These are phyloP conservation scores for Medicago ruthenica DNA, from an alignment of 306 rosid species.

Conservation along the genomic window DNA sequence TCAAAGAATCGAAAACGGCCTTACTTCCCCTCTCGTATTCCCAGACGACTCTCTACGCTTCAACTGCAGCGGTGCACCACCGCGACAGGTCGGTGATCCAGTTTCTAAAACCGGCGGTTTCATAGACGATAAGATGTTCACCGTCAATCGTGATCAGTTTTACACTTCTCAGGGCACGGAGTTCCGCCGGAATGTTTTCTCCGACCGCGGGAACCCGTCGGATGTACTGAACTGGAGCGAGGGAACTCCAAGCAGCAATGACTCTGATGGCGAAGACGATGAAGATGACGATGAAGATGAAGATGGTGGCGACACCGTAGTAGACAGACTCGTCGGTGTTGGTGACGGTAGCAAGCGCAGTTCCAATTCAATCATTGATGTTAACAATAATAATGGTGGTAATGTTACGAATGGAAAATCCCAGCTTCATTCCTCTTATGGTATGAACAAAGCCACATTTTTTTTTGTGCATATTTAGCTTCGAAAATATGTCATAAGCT, in stretches of 20 bases:
- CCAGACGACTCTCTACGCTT: slow-evolving; percentile 70
- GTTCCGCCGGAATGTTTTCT: slow-evolving; percentile 65
- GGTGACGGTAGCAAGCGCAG: slow-evolving; percentile 55
- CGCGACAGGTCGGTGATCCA: slow-evolving; percentile 65
- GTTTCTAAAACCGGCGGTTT: slow-evolving; percentile 70
- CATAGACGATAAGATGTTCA: slow-evolving; percentile 74
- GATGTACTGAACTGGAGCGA: slow-evolving; percentile 67
- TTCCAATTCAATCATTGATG: slow-evolving; percentile 45
- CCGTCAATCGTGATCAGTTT: slow-evolving; percentile 61
- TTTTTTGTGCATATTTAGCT: background rate
- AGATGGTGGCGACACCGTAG: slow-evolving; percentile 54
- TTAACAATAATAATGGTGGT: slow-evolving; percentile 29
- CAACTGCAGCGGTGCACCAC: slow-evolving; percentile 59
- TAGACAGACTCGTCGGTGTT: slow-evolving; percentile 57
- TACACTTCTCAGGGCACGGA: slow-evolving; percentile 60
- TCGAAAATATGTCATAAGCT: background rate
- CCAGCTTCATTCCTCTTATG: slow-evolving; percentile 68
- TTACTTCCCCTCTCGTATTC: slow-evolving; percentile 67
- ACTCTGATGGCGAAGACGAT: slow-evolving; percentile 68
- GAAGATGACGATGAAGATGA: slow-evolving; percentile 72
- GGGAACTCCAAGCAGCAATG: slow-evolving; percentile 66
- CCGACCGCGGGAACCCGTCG: slow-evolving; percentile 51
- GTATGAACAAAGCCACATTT: slow-evolving; percentile 44
- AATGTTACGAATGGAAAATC: slow-evolving; percentile 68
- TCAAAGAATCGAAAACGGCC: slow-evolving; percentile 66